A percentile compares a stretch with the other conserved stretches of the same genome.
Conservation (phyloP, 129 eudicot genomes). For the Sambucus nigra region DNA sequence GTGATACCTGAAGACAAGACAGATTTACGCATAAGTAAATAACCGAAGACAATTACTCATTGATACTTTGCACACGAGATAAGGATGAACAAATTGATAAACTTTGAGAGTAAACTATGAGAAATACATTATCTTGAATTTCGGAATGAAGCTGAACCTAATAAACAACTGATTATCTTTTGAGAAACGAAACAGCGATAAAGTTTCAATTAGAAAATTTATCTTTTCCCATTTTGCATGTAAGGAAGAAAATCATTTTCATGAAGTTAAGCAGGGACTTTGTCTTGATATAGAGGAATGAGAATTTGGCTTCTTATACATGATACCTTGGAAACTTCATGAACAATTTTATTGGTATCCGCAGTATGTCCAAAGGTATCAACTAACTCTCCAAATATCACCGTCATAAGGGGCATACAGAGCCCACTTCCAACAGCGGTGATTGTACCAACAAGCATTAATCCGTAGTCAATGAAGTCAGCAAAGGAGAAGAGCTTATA, state of each 20-base stretch:
- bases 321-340: slow-evolving; percentile 23
- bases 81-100: neutral
- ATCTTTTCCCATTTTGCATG: neutral
- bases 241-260: neutral
- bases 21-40: neutral
- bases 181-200: neutral
- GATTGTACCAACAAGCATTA: slow-evolving; percentile 23
- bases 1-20: slow-evolving; percentile 20
- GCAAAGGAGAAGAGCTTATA: slow-evolving; percentile 27
- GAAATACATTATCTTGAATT: too few relatives aligned
- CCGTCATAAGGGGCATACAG: slow-evolving; percentile 20
- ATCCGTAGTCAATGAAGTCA: slow-evolving; percentile 11
- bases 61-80: neutral
- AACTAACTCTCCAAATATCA: slow-evolving; percentile 21
- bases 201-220: neutral
- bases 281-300: neutral
- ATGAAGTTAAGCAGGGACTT: neutral
- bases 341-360: slow-evolving; percentile 16
- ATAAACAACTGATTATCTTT: too few relatives aligned
- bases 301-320: neutral
- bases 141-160: too few relatives aligned
- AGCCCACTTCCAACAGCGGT: slow-evolving; percentile 26
- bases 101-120: too few relatives aligned
- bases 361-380: slow-evolving; percentile 19
- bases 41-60: neutral